Conservation (phyloP, 306 rosid genomes). For the Lagenaria siceraria region DNA sequence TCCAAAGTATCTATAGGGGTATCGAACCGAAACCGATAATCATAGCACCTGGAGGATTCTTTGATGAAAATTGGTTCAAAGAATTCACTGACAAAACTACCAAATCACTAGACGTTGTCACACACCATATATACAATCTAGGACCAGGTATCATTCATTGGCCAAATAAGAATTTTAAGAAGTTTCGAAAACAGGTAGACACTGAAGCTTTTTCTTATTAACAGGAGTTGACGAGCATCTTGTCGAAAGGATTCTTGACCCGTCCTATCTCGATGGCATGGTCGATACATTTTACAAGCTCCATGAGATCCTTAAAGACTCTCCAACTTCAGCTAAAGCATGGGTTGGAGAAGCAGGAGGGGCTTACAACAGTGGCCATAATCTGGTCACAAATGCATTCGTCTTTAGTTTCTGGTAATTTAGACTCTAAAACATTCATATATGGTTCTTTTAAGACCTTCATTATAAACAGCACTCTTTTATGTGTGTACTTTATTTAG, state of each 20-base stretch:
- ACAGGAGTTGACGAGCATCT: conserved; percentile 64
- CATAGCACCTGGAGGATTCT: conserved; percentile 91
- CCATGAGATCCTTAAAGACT: conserved; percentile 29
- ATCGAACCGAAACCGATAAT: conserved; percentile 51
- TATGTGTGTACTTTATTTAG: conserved; percentile 15
- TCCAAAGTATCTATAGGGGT: conserved; percentile 31
- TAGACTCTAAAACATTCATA: not conserved
- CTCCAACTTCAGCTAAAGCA: conserved; percentile 39
- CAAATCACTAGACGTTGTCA: conserved; percentile 29
- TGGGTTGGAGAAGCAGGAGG: conserved; percentile 99
- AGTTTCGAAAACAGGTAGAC: not conserved
- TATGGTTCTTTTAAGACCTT: not conserved
- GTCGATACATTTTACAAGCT: conserved; percentile 45
- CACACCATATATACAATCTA: conserved; percentile 85
- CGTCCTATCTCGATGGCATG: conserved; percentile 50
- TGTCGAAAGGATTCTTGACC: conserved; percentile 50
- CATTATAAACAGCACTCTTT: not conserved
- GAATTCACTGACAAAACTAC: conserved; percentile 39
- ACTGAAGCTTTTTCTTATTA: not conserved
- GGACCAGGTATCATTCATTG: conserved; percentile 52
- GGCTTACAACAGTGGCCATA: conserved; percentile 79
- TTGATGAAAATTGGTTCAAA: conserved; percentile 58
- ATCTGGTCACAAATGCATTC: conserved; percentile 71
- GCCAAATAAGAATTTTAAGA: not conserved
- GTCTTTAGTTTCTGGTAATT: conserved; percentile 71